These are phyloP conservation scores for Chrysochromulina tobinii DNA, from an alignment of 78 protist species.

Conservation along the genomic window DNA sequence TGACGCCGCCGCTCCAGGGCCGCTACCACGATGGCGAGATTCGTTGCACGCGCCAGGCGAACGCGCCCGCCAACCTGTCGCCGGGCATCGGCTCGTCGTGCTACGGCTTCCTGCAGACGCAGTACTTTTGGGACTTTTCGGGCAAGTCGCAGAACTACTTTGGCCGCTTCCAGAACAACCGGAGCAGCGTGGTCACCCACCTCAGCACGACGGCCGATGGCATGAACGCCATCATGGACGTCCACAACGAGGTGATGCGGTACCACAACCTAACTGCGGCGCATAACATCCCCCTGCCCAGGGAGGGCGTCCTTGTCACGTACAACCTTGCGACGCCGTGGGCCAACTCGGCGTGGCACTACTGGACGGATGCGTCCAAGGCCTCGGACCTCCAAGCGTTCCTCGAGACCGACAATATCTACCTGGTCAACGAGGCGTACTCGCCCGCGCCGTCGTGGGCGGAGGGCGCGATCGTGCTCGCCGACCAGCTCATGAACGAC, in stretches of 20 bases:
- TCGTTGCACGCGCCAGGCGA: not conserved
- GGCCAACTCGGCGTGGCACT: not conserved
- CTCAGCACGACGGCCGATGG: not conserved
- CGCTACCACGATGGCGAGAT: slow-evolving; percentile 8
- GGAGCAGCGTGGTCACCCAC: not conserved
- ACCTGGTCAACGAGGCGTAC: not conserved
- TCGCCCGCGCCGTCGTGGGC: not conserved
- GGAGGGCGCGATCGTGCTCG: not conserved
- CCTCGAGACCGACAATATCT: not conserved
- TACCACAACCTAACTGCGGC: not conserved
- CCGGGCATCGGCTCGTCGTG: no score
- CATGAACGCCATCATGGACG: not conserved
- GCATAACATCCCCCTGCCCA: not conserved
- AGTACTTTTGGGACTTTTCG: not conserved
- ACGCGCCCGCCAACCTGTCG: no score
- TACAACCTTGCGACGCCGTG: not conserved
- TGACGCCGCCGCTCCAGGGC: not conserved
- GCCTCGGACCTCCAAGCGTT: not conserved
- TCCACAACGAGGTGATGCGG: not conserved
- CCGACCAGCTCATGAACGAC: not conserved
- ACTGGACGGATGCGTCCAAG: not conserved
- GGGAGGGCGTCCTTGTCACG: not conserved
- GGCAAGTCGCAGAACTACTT: not conserved
- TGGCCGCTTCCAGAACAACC: not conserved
- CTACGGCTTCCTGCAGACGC: not conserved